phyloP scores from a whole-genome alignment of 2,329 filamentous ascomycete genomes.

The Diaporthe sp. region DNA sequence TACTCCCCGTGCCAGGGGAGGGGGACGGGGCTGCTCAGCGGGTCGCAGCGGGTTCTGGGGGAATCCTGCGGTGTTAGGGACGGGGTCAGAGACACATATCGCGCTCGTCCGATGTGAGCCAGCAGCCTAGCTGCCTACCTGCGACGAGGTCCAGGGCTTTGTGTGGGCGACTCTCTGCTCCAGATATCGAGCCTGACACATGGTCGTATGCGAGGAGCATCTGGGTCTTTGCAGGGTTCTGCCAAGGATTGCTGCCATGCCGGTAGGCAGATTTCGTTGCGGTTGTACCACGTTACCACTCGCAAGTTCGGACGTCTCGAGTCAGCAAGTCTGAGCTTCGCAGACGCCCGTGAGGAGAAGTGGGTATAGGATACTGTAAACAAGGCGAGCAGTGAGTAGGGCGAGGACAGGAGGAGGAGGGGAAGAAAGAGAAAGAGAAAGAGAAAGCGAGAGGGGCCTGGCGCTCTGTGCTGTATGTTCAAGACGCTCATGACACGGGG shows the following conservation, averaged over 20 bases:
- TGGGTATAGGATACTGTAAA: not conserved
- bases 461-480: not conserved
- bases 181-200: conserved; percentile 15
- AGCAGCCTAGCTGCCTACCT: conserved; percentile 9
- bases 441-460: conserved; percentile 3
- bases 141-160: conserved; percentile 1
- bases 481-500: not conserved
- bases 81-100: conserved; percentile 4
- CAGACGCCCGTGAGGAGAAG: not conserved
- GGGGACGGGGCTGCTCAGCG: conserved; percentile 2
- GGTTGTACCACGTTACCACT: not conserved
- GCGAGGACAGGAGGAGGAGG: not conserved
- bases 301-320: conserved; percentile 17
- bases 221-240: not conserved
- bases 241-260: conserved; percentile 14
- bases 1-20: not conserved
- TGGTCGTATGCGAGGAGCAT: not conserved
- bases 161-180: not conserved
- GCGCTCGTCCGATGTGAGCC: conserved; percentile 20
- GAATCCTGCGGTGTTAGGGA: not conserved
- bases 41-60: conserved; percentile 8
- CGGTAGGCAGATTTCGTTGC: conserved; percentile 20
- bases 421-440: conserved; percentile 5
- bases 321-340: conserved; percentile 4
- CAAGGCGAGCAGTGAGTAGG: not conserved